Base-by-base conservation (phyloP, 2,329 filamentous ascomycete species). In the Lachnellula cervina region DNA sequence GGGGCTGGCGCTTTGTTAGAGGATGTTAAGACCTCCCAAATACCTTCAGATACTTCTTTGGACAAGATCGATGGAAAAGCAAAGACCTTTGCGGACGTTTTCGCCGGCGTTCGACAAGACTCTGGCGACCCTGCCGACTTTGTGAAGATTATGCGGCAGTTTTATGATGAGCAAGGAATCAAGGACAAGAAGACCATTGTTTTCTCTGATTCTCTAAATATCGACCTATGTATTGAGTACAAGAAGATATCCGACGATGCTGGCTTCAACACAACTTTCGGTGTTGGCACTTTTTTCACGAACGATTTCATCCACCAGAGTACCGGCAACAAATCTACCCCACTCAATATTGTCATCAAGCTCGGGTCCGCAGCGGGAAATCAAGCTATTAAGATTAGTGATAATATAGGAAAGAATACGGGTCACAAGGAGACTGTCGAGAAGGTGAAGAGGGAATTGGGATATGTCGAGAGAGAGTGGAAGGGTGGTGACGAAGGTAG, bases 311-410 rank as follows among this genome's bases (percentile, higher is more conserved):
- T 75, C n/a, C 83, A 88, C 62, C 75, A 81, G 58, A 83, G 79
- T 37, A 88, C 86, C 0, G 86, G 86, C 40, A 84, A 84, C 64
- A 97, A 97, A 73, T 97, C 92, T 0, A 83, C 86, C 16, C 94
- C 94, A 0, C 76, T 99, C 53, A 99, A 99, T 68, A 99, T 99
- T 66, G 94, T 99, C 64, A 97, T 99, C 75, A 99, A 99, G 75
- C 80, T 99, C 58, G 90, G 89, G 59, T 91, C 89, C 9, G 94
- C 91, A 0, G 83, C 78, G 14, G 92, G 92, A 5, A 82, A 86
- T 47, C 83, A 87, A 0, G 92, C 94, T 2, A 84, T 99, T 68
- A 99, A 99, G 77, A 89, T 99, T 63, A 97, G 85, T 64, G 80
- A 93, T 71, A 97, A 97, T 68, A 80, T 87, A 62, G 83, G 68